Evolutionary conservation across 2,329 filamentous ascomycete species (phyloP), one percentile per base, ranked within the genome.

Genomic region (Colletotrichum tabaci): DNA sequence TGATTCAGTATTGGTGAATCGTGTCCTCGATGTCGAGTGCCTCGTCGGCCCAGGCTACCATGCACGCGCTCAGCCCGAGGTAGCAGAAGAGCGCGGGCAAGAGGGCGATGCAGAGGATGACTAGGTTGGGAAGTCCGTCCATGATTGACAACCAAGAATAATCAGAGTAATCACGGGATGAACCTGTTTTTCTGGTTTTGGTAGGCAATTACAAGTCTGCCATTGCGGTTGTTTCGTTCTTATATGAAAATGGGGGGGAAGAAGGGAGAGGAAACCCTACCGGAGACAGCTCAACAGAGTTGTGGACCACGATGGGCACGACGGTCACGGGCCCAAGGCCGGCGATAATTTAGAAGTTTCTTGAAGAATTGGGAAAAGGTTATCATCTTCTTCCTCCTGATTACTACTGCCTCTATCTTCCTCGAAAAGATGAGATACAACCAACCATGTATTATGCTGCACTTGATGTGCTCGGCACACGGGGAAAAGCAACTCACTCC

Each of bases 111-210:
- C 2, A 38, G 30, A 55, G 4, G 26, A 53, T 18, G 50, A 35
- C 18, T 12, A n/a, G 50, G 3, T 53, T 10, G 9, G 9, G 16
- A 12, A 53, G 16, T 3, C 16, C 50, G 9, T 35, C 26, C 26
- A 53, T 53, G 18, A 2, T 6, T 16, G 16, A 35, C 8, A 12
- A 16, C n/a, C 18, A 35, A 7, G 6, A 6, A n/a, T 18, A 3
- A 1, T 18, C 6, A 4, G 1, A 9, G 3, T 18, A 16, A 8
- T 4, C 4, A 6, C 10, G 4, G 0, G 18, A 30, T 4, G 15
- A 30, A 30, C 3, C 3, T 35, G 1, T 7, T 35, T 35, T 35
- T 8, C 30, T 1, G 30, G 30, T 35, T 35, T 35, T 35, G 7
- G 26, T 30, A 35, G 30, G 30, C 8, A 35, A 35, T 35, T 9